Conservation (phyloP, 305 asterid genomes). For the Fraxinus nigra region DNA sequence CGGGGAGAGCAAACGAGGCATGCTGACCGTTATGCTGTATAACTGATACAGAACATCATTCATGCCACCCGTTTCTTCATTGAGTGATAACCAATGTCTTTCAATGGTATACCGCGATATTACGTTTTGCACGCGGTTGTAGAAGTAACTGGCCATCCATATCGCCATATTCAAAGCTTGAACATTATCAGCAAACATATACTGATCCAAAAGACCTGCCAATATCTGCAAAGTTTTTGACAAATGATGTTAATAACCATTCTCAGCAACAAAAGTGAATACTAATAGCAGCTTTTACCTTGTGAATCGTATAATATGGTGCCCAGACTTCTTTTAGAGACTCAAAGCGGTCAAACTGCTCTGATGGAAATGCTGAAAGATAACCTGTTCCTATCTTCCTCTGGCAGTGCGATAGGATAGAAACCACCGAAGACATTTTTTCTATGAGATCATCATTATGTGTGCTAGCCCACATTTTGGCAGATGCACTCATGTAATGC, state of each 20-base stretch:
- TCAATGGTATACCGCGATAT: constrained; percentile 56
- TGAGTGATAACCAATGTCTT: constrained; percentile 71
- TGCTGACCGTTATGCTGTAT: constrained; percentile 70
- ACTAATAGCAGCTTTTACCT: constrained; percentile 45
- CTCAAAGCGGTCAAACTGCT: constrained; percentile 73
- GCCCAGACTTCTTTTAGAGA: constrained; percentile 78
- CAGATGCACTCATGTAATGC: constrained; percentile 90
- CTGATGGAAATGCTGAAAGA: constrained; percentile 91
- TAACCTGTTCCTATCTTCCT: constrained; percentile 68
- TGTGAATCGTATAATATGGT: constrained; percentile 93
- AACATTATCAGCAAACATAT: constrained; percentile 53
- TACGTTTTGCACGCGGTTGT: constrained; percentile 76
- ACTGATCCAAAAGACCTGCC: constrained; percentile 91
- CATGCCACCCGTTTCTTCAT: constrained; percentile 97
- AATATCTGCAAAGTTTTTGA: constrained; percentile 33
- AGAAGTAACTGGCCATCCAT: constrained; percentile 86
- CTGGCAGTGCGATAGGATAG: constrained; percentile 68
- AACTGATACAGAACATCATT: constrained; percentile 77
- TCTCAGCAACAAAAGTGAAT: neutral
- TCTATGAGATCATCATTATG: constrained; percentile 47
- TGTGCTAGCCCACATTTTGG: constrained; percentile 95
- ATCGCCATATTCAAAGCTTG: constrained; percentile 57
- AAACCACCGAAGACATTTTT: constrained; percentile 62
- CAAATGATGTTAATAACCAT: constrained; percentile 13
- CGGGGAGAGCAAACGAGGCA: neutral